Percentiles rank a stretch among this genome's conserved stretches.
phyloP scores from a whole-genome alignment of 176 grass and related monocot genomes.

The Panicum miliaceum region DNA sequence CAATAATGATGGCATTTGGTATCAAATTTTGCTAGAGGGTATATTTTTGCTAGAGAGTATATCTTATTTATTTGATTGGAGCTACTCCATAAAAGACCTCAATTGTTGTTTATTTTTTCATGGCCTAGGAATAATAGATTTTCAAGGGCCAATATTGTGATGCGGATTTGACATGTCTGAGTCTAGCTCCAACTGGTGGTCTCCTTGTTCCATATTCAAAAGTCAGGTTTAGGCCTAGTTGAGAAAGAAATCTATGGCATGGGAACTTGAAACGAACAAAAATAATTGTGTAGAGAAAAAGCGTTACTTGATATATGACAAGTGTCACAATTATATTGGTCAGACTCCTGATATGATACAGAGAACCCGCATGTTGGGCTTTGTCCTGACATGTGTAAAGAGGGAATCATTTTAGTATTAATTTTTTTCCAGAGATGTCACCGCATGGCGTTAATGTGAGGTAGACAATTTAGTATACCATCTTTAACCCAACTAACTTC shows the following conservation, averaged over 20 bases:
- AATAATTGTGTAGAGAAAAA: not conserved
- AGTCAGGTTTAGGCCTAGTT: not conserved
- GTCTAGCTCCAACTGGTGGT: not conserved
- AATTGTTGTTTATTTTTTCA: not conserved
- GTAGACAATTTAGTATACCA: not conserved
- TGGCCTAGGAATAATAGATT: not conserved
- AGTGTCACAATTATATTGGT: not conserved
- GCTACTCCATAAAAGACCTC: not conserved
- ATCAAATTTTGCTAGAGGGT: not conserved
- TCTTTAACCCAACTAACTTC: constrained; percentile 1
- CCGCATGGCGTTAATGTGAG: not conserved
- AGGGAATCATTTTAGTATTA: constrained; percentile 17
- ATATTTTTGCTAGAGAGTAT: not conserved
- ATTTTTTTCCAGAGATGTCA: not conserved
- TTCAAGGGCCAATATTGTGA: not conserved
- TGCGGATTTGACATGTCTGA: not conserved
- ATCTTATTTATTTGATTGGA: not conserved
- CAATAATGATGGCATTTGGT: not conserved
- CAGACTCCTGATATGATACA: constrained; percentile 9
- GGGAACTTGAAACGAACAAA: not conserved
- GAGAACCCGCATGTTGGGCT: not conserved
- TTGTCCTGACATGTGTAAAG: constrained; percentile 17
- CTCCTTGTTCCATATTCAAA: not conserved
- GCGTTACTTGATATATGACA: not conserved
- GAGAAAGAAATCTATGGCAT: not conserved